Evolutionary conservation across 2,329 filamentous ascomycete genomes (phyloP).

Genomic region (Exophiala lecanii-corni): DNA sequence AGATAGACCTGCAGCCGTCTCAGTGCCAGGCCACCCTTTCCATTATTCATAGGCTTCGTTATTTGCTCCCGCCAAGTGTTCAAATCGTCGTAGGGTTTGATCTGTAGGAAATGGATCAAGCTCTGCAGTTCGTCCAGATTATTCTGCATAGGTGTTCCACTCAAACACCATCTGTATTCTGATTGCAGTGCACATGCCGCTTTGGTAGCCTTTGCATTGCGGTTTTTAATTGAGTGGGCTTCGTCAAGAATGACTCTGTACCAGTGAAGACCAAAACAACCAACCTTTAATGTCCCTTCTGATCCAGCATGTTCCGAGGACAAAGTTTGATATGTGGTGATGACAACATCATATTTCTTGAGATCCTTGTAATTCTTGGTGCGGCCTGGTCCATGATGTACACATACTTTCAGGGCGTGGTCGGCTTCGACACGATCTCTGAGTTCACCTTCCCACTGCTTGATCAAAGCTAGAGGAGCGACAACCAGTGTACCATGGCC

Average conservation of each 20-base stretch:
- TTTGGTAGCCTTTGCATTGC: constrained; percentile 91
- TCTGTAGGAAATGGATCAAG: constrained; percentile 84
- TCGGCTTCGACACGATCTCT: constrained; percentile 69
- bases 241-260: constrained; percentile 94
- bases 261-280: constrained; percentile 90
- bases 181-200: constrained; percentile 80
- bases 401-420: constrained; percentile 71
- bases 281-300: constrained; percentile 60
- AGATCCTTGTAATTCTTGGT: constrained; percentile 75
- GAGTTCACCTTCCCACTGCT: constrained; percentile 95
- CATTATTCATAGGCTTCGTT: constrained; percentile 81
- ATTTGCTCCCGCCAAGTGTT: constrained; percentile 89
- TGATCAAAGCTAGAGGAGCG: constrained; percentile 86
- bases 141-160: constrained; percentile 96
- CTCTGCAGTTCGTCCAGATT: constrained; percentile 95
- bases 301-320: constrained; percentile 80
- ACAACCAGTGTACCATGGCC: constrained; percentile 84
- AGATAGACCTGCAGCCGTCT: constrained; percentile 77
- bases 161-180: constrained; percentile 92
- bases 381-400: constrained; percentile 85
- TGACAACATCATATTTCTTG: constrained; percentile 84
- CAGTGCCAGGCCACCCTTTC: constrained; percentile 84
- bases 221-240: constrained; percentile 97
- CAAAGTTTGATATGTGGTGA: constrained; percentile 94
- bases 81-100: constrained; percentile 84